Base-by-base conservation (phyloP, 2,329 filamentous ascomycete species). In the Scedosporium dehoogii region DNA sequence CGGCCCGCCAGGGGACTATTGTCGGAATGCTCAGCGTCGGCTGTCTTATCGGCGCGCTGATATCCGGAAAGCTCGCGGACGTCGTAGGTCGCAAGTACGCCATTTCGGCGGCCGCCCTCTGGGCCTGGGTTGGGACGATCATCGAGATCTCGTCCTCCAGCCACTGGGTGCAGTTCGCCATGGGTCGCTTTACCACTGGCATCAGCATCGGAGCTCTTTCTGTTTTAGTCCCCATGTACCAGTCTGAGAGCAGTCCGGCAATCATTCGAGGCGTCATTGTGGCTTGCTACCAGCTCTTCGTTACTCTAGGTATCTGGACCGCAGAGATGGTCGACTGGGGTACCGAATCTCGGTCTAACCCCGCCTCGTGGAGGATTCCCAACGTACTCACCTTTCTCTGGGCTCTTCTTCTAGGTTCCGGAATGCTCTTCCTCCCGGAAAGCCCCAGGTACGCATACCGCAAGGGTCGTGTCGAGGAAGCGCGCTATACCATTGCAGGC, bases 181-280 rank as follows among this genome's bases (percentile, higher is more conserved):
- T 86, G 18, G 87, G 86, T 58, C 79, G 87, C 55, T 79, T 86
- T 66, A 79, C 88, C n/a, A 86, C 85, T 25, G 86, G 87, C 66
- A 70, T 88, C 2, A 85, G 85, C 21, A 84, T 90, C 57, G 87
- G 87, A 29, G 79, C 82, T 21, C 76, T 89, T 0, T 86, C 83
- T 5, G 85, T 87, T 51, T 75, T 84, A 27, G 84, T 86, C 1
- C 85, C 85, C 58, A 85, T 90, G 83, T 89, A 89, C 67, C 85
- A 88, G 70, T 83, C 80, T 16, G 87, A 90, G 72, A 85, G 81
- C 62, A 82, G 83, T 2, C 87, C 87, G 0, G 79, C 84, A 64
- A 81, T 84, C 63, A 82, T 89, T 59, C 82, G 87, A 67, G 85
- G 85, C 68, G 78, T 85, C 6, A 77, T 89, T 46, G 81, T 89